Evolutionary conservation across 176 grass and related monocot species (phyloP), one percentile per base, ranked within the genome.

Genomic region (Bothriochloa decipiens): DNA sequence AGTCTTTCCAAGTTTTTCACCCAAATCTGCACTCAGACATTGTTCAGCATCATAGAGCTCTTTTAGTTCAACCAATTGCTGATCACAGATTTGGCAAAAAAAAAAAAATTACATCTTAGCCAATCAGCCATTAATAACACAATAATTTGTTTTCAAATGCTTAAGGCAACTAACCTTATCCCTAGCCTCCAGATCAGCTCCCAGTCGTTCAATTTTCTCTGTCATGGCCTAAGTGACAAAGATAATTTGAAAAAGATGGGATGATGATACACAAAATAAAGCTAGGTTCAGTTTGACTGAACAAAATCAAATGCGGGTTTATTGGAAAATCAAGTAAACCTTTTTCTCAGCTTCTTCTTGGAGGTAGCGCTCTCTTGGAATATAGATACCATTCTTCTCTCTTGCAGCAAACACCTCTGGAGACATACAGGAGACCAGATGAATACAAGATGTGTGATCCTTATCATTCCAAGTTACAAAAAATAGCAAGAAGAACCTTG

Each of bases 261-360:
- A 84, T 72, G 13, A 4, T 43, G 49, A 23, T 62, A 15, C 15
- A 74, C 13, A 69, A 66, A 83, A 69, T n/a, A 88, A 72, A 79
- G 13, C 20, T 55, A 58, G 62, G 1, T 17, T 75, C 33, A 65
- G 26, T 43, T 81, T 60, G 41, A 52, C 41, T 18, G 18, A 73
- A 82, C 8, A 86, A 76, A 75, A 81, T 41, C 39, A 83, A 58
- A 71, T 46, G 37, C 10, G 1, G 18, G 17, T 76, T 65, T 55
- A 47, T 40, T 75, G 20, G 36, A 33, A 42, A 82, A 40, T 35
- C 50, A 80, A 83, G 25, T 27, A 33, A 50, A 99, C 96, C 97
- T 99, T 99, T 87, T 99, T 99, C 85, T 99, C 97, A 65, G 97
- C 97, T 96, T 99, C 97, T 68, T 99, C 97, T 85, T 91, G 85